phyloP scores from a whole-genome alignment of 2,329 filamentous ascomycete species.

The Dactylellina sp. region DNA sequence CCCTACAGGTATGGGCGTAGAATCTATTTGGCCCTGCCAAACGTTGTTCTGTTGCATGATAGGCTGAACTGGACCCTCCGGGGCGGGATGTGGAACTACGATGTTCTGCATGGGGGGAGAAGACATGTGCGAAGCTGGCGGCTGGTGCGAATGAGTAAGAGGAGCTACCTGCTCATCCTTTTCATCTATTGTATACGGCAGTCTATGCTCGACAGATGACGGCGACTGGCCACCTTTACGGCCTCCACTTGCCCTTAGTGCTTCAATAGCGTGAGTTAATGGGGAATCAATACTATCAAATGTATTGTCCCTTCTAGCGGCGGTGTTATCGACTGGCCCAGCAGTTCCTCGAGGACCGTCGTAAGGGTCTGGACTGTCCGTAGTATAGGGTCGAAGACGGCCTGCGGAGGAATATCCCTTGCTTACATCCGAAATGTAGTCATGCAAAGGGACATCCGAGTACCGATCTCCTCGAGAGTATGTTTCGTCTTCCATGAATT shows the following conservation, averaged over 20 bases:
- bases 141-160: constrained; percentile 32
- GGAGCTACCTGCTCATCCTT: constrained; percentile 39
- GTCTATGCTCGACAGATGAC: constrained; percentile 45
- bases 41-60: constrained; percentile 24
- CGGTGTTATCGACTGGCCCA: constrained; percentile 18
- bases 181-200: constrained; percentile 50
- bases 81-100: constrained; percentile 17
- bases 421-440: constrained; percentile 44
- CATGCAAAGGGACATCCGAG: constrained; percentile 56
- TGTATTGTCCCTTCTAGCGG: constrained; percentile 40
- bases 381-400: constrained; percentile 41
- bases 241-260: constrained; percentile 40
- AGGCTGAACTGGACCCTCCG: constrained; percentile 28
- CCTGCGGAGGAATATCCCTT: constrained; percentile 47
- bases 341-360: constrained; percentile 27
- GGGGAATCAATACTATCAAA: constrained; percentile 54
- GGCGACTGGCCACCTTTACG: constrained; percentile 45
- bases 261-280: constrained; percentile 48
- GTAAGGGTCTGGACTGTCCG: constrained; percentile 49
- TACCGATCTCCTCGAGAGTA: constrained; percentile 60
- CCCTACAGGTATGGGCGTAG: constrained; percentile 9
- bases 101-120: constrained; percentile 25
- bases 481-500: constrained; percentile 61
- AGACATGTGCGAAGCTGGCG: constrained; percentile 12
- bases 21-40: constrained; percentile 33